Evolutionary conservation across 148 eudicot genomes (phyloP).

Genomic region (Chenopodium quinoa): DNA sequence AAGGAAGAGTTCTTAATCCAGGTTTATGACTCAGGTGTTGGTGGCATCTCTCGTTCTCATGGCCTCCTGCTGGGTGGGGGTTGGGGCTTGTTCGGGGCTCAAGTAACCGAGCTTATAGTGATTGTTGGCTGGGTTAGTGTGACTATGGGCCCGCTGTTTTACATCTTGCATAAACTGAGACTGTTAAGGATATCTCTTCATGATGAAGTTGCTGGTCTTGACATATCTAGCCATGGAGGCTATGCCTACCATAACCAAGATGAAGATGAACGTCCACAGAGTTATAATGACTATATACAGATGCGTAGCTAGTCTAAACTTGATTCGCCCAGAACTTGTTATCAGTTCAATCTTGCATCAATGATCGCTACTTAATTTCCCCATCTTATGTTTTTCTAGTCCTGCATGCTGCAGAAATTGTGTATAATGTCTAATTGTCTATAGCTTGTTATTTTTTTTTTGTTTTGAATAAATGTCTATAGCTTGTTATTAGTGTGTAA

Average conservation of each 20-base stretch:
- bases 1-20: slow-evolving; percentile 63
- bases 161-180: slow-evolving; percentile 43
- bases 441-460: not conserved
- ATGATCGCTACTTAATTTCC: not conserved
- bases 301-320: not conserved
- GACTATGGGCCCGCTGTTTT: slow-evolving; percentile 75
- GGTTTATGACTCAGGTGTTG: slow-evolving; percentile 46
- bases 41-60: slow-evolving; percentile 41
- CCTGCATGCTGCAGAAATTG: not conserved
- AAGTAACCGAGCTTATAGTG: slow-evolving; percentile 45
- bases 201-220: slow-evolving; percentile 74
- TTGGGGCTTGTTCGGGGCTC: slow-evolving; percentile 64
- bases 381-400: not conserved
- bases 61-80: slow-evolving; percentile 75
- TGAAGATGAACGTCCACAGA: slow-evolving; percentile 17
- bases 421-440: not conserved
- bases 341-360: not conserved
- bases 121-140: slow-evolving; percentile 63
- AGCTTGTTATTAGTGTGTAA: no score
- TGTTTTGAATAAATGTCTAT: no score
- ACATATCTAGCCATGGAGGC: slow-evolving; percentile 77
- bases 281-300: slow-evolving; percentile 22
- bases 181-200: slow-evolving; percentile 55
- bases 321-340: not conserved
- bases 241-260: slow-evolving; percentile 47